These are phyloP conservation scores for Colletotrichum salicis DNA, from an alignment of 2,329 filamentous ascomycete species.

Conservation along the genomic window DNA sequence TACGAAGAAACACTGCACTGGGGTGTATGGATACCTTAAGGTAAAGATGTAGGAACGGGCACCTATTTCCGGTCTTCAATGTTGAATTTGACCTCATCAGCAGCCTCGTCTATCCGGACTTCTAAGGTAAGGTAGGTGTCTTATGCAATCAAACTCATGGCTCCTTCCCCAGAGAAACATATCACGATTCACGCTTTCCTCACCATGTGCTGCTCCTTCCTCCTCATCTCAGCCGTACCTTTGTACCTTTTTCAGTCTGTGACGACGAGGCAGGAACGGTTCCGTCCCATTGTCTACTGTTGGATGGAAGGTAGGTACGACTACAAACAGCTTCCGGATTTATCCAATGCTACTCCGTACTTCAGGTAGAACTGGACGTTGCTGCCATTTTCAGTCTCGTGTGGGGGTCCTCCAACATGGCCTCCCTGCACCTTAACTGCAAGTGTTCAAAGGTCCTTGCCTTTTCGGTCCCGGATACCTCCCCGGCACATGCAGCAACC, in stretches of 20 bases:
- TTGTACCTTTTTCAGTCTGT: not conserved
- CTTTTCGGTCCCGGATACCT: constrained; percentile 22
- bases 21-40: too few relatives aligned
- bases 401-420: constrained; percentile 29
- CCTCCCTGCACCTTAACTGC: constrained; percentile 22
- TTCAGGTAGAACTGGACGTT: not conserved
- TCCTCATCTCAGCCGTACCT: not conserved
- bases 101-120: too few relatives aligned
- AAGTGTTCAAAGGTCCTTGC: constrained; percentile 24
- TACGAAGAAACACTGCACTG: not conserved
- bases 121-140: too few relatives aligned
- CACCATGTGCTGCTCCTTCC: not conserved
- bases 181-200: not conserved
- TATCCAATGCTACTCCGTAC: not conserved
- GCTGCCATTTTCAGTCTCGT: constrained; percentile 24
- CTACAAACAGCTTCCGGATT: not conserved
- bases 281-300: not conserved
- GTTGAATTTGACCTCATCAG: too few relatives aligned
- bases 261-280: not conserved
- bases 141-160: not conserved
- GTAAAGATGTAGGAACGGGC: not conserved
- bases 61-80: too few relatives aligned
- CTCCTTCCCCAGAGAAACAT: not conserved
- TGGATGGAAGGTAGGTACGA: too few relatives aligned
- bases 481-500: not conserved